Percentiles rank a stretch among this genome's conserved stretches.
phyloP scores from a whole-genome alignment of 2,329 filamentous ascomycete genomes.

The Clonostachys byssicola region DNA sequence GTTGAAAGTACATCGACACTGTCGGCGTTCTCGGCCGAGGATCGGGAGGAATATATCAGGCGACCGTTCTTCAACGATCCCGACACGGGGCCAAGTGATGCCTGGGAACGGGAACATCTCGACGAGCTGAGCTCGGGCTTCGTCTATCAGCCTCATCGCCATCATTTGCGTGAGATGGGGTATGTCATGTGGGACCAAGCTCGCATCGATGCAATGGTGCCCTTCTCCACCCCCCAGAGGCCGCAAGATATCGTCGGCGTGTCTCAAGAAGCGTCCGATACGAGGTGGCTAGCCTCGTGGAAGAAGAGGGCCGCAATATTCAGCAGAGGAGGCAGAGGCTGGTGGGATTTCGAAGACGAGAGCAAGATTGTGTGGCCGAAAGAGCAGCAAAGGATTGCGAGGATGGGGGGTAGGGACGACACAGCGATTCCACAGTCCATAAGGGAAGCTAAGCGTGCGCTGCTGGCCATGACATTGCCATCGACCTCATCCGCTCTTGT shows the following conservation, averaged over 20 bases:
- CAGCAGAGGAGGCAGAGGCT: conserved; percentile 1
- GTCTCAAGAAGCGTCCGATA: not conserved
- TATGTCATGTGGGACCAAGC: conserved; percentile 4
- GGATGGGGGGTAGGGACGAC: no score
- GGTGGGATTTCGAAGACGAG: conserved; percentile 3
- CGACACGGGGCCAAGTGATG: conserved; percentile 1
- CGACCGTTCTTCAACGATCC: conserved; percentile 1
- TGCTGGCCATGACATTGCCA: no score
- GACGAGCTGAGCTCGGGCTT: conserved; percentile 1
- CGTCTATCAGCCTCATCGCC: conserved; percentile 1
- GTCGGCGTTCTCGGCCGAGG: no score
- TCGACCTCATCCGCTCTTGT: no score
- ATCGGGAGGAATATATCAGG: not conserved
- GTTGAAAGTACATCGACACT: no score
- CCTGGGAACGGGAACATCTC: conserved; percentile 3
- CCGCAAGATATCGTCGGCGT: not conserved
- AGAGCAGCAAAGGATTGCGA: not conserved
- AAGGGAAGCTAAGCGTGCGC: no score
- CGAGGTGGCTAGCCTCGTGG: not conserved
- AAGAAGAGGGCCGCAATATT: not conserved
- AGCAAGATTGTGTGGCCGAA: conserved; percentile 2
- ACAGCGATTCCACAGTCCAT: no score
- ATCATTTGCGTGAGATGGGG: conserved; percentile 1
- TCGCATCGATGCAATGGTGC: not conserved
- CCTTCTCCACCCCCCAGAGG: not conserved